A percentile compares a stretch with the other conserved stretches of the same genome.
Conservation (phyloP, 2,329 filamentous ascomycete genomes). For the Onygenales sp. region DNA sequence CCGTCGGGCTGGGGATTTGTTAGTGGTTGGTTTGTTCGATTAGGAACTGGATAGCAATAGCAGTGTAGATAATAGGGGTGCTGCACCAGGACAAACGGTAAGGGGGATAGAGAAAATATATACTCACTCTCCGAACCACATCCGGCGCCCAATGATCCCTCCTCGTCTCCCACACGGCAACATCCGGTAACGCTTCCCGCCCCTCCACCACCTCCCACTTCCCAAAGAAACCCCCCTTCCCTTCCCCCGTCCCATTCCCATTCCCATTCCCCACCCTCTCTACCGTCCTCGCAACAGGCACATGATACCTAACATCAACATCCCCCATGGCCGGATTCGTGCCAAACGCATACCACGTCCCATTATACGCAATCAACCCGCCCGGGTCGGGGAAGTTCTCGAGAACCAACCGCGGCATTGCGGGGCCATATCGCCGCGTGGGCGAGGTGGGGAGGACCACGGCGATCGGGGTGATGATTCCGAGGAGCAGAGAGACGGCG, state of each 20-base stretch:
- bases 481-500: conserved; percentile 5
- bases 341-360: conserved; percentile 26
- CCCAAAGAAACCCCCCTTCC: background rate
- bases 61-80: background rate
- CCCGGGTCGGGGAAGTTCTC: conserved; percentile 24
- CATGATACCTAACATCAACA: conserved; percentile 22
- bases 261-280: conserved; percentile 22
- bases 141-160: conserved; percentile 53
- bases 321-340: conserved; percentile 16
- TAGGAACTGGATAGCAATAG: background rate
- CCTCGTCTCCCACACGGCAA: conserved; percentile 44
- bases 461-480: background rate
- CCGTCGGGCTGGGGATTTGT: conserved; percentile 25
- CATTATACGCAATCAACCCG: conserved; percentile 18
- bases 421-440: conserved; percentile 13
- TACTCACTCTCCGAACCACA: conserved; percentile 38
- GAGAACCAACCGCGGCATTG: background rate
- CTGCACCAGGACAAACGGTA: background rate
- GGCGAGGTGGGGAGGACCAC: conserved; percentile 5
- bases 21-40: background rate
- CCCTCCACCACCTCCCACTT: conserved; percentile 33
- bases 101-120: background rate
- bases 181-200: conserved; percentile 42
- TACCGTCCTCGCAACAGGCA: conserved; percentile 32
- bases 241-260: background rate